Evolutionary conservation across 495 filamentous ascomycete species (phyloP).

Genomic region (Staphylotrichum tortipilum): DNA sequence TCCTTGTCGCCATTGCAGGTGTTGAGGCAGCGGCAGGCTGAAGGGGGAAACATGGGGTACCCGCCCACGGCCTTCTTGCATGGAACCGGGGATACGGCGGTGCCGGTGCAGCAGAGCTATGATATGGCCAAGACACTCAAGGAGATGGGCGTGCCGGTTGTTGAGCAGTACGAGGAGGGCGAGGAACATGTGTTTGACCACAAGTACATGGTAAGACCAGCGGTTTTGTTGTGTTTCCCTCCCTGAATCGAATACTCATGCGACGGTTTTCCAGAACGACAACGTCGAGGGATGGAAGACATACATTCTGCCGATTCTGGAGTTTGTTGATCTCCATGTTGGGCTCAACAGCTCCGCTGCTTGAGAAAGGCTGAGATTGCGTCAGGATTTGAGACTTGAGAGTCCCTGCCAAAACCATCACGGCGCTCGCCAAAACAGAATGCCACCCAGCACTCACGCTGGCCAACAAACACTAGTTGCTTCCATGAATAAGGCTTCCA

Average conservation of each 20-base stretch:
- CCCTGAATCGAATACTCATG: background rate
- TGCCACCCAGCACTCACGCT: background rate
- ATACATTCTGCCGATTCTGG: conserved; percentile 4
- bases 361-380: background rate
- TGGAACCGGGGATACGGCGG: conserved; percentile 3
- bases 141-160: conserved; percentile 1
- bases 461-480: no score
- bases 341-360: background rate
- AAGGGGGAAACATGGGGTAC: conserved; percentile 2
- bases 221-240: background rate
- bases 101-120: conserved; percentile 6
- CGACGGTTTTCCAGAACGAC: background rate
- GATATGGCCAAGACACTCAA: background rate
- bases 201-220: conserved; percentile 3
- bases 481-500: no score
- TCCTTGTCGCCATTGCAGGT: conserved; percentile 12
- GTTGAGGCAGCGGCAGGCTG: background rate
- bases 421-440: no score
- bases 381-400: background rate
- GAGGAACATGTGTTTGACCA: conserved; percentile 7
- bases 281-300: background rate
- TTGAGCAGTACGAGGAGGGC: conserved; percentile 5
- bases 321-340: conserved; percentile 4
- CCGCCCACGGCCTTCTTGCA: conserved; percentile 17
- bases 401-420: no score